Percentiles rank a stretch among this genome's conserved stretches.
These are phyloP conservation scores for Polygonum maritimum DNA, from an alignment of 148 eudicot genomes.

Conservation along the genomic window DNA sequence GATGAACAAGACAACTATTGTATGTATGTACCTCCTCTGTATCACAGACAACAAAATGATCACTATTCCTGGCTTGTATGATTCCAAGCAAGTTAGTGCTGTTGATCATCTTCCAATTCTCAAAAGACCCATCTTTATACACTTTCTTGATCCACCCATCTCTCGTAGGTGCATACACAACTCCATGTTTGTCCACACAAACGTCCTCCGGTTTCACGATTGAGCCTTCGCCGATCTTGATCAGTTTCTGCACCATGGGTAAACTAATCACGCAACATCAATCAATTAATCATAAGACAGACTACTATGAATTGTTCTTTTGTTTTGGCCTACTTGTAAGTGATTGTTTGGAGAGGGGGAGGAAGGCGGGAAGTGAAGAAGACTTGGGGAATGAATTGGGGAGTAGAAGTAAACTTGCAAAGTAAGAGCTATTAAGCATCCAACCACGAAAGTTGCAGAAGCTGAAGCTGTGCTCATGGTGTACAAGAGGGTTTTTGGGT, in stretches of 20 bases:
- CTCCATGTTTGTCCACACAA: slow-evolving; percentile 52
- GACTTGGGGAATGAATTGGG: background rate
- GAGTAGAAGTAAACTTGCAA: slow-evolving; percentile 12
- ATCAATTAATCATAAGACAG: background rate
- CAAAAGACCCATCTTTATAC: slow-evolving; percentile 53
- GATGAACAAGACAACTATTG: background rate
- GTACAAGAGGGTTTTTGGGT: background rate
- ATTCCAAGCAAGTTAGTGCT: slow-evolving; percentile 52
- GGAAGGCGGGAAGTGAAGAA: background rate
- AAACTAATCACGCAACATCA: background rate
- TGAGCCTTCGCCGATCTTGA: slow-evolving; percentile 66
- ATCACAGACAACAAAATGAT: slow-evolving; percentile 52
- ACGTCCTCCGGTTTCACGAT: slow-evolving; percentile 60
- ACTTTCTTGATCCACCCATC: slow-evolving; percentile 82
- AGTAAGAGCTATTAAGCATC: slow-evolving; percentile 1
- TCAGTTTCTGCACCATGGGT: slow-evolving; percentile 30
- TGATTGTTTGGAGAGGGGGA: slow-evolving; percentile 10
- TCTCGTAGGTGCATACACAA: slow-evolving; percentile 64
- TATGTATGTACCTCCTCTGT: slow-evolving; percentile 33
- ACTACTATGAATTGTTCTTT: background rate
- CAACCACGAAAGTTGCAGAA: background rate
- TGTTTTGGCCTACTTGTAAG: background rate
- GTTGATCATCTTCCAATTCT: slow-evolving; percentile 45
- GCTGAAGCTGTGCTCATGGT: slow-evolving; percentile 4
- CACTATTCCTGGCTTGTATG: slow-evolving; percentile 27